Conservation (phyloP, 208 protist genomes). For the Crithidia acanthocephali region DNA sequence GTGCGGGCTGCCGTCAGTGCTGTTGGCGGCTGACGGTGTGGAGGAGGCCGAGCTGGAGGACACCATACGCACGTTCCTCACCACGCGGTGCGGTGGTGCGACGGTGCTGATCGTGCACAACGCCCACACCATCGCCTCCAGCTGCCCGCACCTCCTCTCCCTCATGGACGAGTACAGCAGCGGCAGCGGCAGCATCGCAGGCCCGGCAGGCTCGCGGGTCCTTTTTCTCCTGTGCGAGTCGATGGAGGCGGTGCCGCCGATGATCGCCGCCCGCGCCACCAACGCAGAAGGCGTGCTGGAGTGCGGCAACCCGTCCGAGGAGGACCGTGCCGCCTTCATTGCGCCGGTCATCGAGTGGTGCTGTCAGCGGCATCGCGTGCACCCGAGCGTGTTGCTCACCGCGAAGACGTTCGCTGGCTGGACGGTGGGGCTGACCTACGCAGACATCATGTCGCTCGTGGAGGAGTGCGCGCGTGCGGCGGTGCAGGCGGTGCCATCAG, state of each 20-base stretch:
- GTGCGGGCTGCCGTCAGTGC: conserved; percentile 47
- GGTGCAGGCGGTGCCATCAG: conserved; percentile 18
- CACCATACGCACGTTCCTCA: conserved; percentile 41
- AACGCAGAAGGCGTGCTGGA: conserved; percentile 70
- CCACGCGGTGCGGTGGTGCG: conserved; percentile 19
- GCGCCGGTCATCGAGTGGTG: conserved; percentile 23
- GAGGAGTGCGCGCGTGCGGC: conserved; percentile 49
- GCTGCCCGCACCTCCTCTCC: conserved; percentile 50
- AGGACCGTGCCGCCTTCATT: conserved; percentile 50
- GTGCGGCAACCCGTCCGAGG: conserved; percentile 75
- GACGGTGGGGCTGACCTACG: conserved; percentile 73
- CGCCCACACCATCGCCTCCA: conserved; percentile 48
- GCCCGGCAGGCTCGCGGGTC: conserved; percentile 18
- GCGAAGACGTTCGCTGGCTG: conserved; percentile 59
- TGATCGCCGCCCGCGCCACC: conserved; percentile 65
- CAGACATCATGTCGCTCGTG: conserved; percentile 63
- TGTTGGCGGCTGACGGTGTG: conserved; percentile 49
- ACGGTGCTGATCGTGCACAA: conserved; percentile 62
- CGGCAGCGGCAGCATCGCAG: not conserved
- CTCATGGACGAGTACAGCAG: conserved; percentile 39
- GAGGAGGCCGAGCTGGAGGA: conserved; percentile 45
- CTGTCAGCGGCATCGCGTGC: conserved; percentile 33
- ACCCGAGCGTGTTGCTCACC: conserved; percentile 66
- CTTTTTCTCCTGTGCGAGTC: conserved; percentile 77
- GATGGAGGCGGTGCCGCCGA: conserved; percentile 65